Percentiles rank a stretch among this genome's conserved stretches.
These are phyloP conservation scores for Chaetomium olivaceum DNA, from an alignment of 2,329 filamentous ascomycete genomes.

Conservation along the genomic window DNA sequence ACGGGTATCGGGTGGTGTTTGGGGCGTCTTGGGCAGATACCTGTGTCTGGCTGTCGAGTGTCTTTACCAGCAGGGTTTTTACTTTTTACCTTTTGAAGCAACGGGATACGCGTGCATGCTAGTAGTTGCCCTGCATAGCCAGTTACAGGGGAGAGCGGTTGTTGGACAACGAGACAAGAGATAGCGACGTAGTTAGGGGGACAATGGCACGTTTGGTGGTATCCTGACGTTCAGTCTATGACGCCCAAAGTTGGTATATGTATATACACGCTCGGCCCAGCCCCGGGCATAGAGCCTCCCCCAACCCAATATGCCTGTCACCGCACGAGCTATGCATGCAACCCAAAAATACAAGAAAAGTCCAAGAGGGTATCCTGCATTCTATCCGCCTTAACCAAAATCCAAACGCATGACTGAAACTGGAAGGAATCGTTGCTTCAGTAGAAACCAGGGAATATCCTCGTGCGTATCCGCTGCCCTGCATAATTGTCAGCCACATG, in stretches of 20 bases:
- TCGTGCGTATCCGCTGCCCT: slow-evolving; percentile 31
- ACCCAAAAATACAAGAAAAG: not conserved
- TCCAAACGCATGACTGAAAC: not conserved
- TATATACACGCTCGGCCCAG: not conserved
- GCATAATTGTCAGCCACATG: slow-evolving; percentile 11
- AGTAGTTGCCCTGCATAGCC: not conserved
- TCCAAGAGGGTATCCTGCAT: slow-evolving; percentile 29
- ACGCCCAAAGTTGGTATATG: not conserved
- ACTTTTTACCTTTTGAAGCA: not conserved
- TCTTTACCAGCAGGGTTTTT: not conserved
- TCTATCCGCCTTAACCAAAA: slow-evolving; percentile 1
- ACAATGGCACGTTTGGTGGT: not conserved
- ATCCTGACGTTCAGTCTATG: not conserved
- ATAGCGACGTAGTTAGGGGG: not conserved
- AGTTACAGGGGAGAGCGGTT: not conserved
- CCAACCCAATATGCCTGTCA: not conserved
- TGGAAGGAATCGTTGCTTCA: not conserved
- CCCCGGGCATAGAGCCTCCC: not conserved
- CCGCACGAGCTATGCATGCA: not conserved
- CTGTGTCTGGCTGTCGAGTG: not conserved
- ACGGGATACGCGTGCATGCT: not conserved
- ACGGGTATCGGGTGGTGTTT: not conserved
- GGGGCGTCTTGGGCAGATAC: not conserved
- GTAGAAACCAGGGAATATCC: slow-evolving; percentile 33
- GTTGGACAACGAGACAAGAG: not conserved